phyloP scores from a whole-genome alignment of 2,329 filamentous ascomycete species.

The Magnaporthales sp. region DNA sequence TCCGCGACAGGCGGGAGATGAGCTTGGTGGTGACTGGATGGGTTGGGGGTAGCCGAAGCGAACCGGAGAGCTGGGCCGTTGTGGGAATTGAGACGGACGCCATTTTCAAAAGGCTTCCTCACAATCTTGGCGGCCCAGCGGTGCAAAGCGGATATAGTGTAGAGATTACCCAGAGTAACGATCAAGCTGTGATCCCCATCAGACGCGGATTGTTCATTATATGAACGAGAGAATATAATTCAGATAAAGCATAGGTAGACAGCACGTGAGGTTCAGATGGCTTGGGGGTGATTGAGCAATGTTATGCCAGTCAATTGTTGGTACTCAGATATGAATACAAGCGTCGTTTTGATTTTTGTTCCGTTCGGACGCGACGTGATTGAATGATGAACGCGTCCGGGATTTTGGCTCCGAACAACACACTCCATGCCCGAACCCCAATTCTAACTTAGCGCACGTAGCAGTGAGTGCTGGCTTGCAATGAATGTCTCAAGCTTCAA shows the following conservation, averaged over 20 bases:
- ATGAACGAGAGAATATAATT: no score
- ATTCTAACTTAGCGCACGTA: no score
- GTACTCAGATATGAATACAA: background rate
- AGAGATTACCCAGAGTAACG: background rate
- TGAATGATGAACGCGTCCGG: background rate
- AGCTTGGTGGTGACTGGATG: constrained; percentile 57
- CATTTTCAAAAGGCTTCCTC: constrained; percentile 24
- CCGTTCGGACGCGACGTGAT: background rate
- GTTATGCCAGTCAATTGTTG: background rate
- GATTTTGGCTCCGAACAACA: background rate
- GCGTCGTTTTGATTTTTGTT: background rate
- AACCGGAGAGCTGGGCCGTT: constrained; percentile 61
- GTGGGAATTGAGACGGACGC: constrained; percentile 59
- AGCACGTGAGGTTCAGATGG: background rate
- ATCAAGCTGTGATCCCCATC: background rate
- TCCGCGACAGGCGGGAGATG: constrained; percentile 61
- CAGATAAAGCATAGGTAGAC: no score
- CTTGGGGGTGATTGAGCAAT: background rate
- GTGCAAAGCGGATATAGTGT: background rate
- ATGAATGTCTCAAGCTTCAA: no score
- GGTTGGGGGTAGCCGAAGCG: constrained; percentile 56
- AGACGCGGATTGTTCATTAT: background rate
- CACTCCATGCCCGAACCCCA: background rate
- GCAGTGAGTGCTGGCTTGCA: no score
- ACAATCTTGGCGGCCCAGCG: background rate